phyloP scores from a whole-genome alignment of 2,329 filamentous ascomycete species.

The Dryadomyces quercus-mongolicae region DNA sequence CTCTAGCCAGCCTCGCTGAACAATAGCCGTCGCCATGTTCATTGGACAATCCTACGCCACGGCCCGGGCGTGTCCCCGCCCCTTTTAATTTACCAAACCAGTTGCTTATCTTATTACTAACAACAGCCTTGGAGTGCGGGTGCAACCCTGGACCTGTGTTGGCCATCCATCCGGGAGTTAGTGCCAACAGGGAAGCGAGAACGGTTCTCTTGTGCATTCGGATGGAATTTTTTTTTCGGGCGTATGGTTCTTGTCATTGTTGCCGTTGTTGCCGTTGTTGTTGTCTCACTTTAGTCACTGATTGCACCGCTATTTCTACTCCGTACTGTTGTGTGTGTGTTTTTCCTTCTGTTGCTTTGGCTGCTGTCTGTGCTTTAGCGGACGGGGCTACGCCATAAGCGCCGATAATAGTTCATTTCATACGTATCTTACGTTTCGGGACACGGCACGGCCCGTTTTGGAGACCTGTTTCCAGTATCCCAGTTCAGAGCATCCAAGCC shows the following conservation, averaged over 20 bases:
- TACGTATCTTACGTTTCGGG: constrained; percentile 5
- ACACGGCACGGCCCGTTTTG: constrained; percentile 15
- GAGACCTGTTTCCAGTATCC: constrained; percentile 1
- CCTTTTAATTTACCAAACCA: too few relatives aligned
- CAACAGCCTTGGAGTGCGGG: not conserved
- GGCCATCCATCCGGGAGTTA: not conserved
- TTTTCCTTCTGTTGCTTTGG: not conserved
- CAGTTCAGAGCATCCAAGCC: not conserved
- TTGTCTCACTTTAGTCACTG: too few relatives aligned
- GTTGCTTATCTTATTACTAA: not conserved
- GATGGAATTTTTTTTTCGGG: too few relatives aligned
- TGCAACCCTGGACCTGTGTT: not conserved
- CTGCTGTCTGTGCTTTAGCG: not conserved
- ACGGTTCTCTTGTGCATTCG: too few relatives aligned
- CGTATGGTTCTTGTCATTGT: too few relatives aligned
- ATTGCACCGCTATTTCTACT: not conserved
- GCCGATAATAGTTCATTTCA: not conserved
- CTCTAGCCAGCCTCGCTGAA: not conserved
- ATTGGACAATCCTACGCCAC: not conserved
- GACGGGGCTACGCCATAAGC: not conserved
- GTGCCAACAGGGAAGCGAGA: too few relatives aligned
- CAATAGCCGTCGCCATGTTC: not conserved
- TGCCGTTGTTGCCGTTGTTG: too few relatives aligned
- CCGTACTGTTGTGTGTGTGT: not conserved
- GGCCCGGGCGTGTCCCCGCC: too few relatives aligned